These are phyloP conservation scores for Coniochaeta pulveracea DNA, from an alignment of 2,329 filamentous ascomycete species.

Conservation along the genomic window DNA sequence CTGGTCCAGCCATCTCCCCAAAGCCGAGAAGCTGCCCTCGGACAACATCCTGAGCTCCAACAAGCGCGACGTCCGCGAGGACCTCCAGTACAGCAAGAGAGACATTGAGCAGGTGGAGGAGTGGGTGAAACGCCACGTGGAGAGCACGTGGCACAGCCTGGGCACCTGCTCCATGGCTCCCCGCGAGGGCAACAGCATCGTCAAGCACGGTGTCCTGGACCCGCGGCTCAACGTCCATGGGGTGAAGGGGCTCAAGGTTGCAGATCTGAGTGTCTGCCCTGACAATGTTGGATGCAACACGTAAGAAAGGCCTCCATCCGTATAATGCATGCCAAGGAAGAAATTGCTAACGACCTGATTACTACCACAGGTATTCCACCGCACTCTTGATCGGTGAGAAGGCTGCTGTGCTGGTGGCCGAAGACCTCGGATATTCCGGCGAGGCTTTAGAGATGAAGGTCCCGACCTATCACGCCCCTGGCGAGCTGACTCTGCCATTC, in stretches of 20 bases:
- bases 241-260: constrained; percentile 66
- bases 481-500: constrained; percentile 27
- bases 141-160: constrained; percentile 62
- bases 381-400: constrained; percentile 70
- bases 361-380: constrained; percentile 53
- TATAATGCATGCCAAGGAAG: background rate
- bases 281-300: constrained; percentile 67
- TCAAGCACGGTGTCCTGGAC: constrained; percentile 69
- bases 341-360: constrained; percentile 6
- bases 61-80: constrained; percentile 44
- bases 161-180: constrained; percentile 71
- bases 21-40: constrained; percentile 37
- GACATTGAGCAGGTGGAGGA: constrained; percentile 60
- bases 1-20: constrained; percentile 51
- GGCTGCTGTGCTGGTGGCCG: constrained; percentile 55
- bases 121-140: constrained; percentile 59
- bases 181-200: constrained; percentile 64
- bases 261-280: constrained; percentile 65
- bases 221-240: constrained; percentile 70
- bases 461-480: constrained; percentile 48
- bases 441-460: constrained; percentile 68
- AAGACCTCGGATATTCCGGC: constrained; percentile 66
- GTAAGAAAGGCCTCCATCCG: no score
- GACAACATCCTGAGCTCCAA: constrained; percentile 49
- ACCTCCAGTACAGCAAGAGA: constrained; percentile 52